Evolutionary conservation across 257 asterid species (phyloP), one percentile per base, ranked within the genome.

Genomic region (Forsythia viridissima): DNA sequence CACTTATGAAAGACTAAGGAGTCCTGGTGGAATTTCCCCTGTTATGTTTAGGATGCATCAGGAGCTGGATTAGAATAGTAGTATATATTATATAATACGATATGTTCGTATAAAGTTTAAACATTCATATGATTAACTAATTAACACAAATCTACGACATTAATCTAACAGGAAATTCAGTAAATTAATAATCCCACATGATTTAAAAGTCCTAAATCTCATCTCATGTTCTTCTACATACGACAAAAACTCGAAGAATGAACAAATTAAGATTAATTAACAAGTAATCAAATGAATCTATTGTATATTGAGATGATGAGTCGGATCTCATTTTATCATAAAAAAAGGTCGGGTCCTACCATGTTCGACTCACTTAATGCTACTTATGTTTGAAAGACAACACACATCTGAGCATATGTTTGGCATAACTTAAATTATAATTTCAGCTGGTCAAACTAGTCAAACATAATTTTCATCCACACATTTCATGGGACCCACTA

Each of bases 291-390:
- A 63, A 24, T 7, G 12, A 63, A 24, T 7, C 37, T 0, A 61
- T 61, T 61, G 18, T 24, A 11, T 8, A 63, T 24, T 63, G 39
- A 10, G 78, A 40, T 30, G 83, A 78, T 85, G 85, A 82, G 80
- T 76, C 82, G 78, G 86, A 83, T 82, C 13, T 21, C 75, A 74
- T 13, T 67, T 80, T 41, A 36, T 61, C 68, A 13, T 41, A 24
- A 57, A 44, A 8, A 24, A n/a, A 16, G 70, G 9, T 20, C 2
- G 82, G 84, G 77, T 61, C 90, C 90, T 12, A 80, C 91, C 93
- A 89, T 88, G 89, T 89, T 84, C 79, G 65, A 75, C 82, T 83
- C 86, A 85, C 70, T 9, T 63, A 10, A 63, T 9, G 39, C 6
- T 24, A 39, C 38, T 63, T 10, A 63, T 63, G 39, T 63, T 24